Percentiles rank a stretch among this genome's conserved stretches.
phyloP scores from a whole-genome alignment of 2,329 filamentous ascomycete genomes.

The Penicillium verrucosum region DNA sequence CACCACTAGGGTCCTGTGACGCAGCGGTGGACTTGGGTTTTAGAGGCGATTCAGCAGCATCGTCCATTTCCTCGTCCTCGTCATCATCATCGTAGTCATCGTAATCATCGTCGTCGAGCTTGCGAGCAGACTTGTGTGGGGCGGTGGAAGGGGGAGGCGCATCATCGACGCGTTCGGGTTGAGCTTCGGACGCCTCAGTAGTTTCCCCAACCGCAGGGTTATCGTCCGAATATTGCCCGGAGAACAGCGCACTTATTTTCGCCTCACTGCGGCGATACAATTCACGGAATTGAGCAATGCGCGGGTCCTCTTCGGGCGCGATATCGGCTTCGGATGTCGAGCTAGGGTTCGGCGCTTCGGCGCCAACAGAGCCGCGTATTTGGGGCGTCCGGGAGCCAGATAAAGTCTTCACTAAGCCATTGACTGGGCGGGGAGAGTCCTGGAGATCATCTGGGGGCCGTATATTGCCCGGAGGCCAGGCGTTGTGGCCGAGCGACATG shows the following conservation, averaged over 20 bases:
- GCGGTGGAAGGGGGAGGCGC: slow-evolving; percentile 43
- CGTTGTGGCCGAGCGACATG: slow-evolving; percentile 67
- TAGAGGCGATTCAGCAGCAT: slow-evolving; percentile 46
- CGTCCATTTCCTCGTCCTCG: slow-evolving; percentile 56
- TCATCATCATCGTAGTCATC: slow-evolving; percentile 65
- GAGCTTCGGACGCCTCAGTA: slow-evolving; percentile 33
- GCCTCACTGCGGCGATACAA: slow-evolving; percentile 74
- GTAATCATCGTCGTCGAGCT: slow-evolving; percentile 75
- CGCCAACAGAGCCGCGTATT: slow-evolving; percentile 43
- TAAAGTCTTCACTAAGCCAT: slow-evolving; percentile 44
- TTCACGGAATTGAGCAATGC: slow-evolving; percentile 68
- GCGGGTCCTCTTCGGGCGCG: slow-evolving; percentile 67
- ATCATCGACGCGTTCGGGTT: slow-evolving; percentile 49
- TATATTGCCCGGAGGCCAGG: slow-evolving; percentile 62
- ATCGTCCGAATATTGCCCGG: slow-evolving; percentile 38
- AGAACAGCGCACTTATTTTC: slow-evolving; percentile 74
- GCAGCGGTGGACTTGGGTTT: slow-evolving; percentile 52
- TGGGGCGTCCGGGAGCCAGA: slow-evolving; percentile 46
- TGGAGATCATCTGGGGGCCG: slow-evolving; percentile 60
- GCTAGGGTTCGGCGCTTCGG: slow-evolving; percentile 47
- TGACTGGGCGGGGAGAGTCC: slow-evolving; percentile 38
- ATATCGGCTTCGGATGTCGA: slow-evolving; percentile 52
- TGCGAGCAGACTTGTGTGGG: slow-evolving; percentile 60
- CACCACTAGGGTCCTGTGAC: slow-evolving; percentile 55
- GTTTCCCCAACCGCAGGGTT: slow-evolving; percentile 47